Base-by-base conservation (phyloP, 176 grass and related monocot genomes). In the Aechmea fasciata region DNA sequence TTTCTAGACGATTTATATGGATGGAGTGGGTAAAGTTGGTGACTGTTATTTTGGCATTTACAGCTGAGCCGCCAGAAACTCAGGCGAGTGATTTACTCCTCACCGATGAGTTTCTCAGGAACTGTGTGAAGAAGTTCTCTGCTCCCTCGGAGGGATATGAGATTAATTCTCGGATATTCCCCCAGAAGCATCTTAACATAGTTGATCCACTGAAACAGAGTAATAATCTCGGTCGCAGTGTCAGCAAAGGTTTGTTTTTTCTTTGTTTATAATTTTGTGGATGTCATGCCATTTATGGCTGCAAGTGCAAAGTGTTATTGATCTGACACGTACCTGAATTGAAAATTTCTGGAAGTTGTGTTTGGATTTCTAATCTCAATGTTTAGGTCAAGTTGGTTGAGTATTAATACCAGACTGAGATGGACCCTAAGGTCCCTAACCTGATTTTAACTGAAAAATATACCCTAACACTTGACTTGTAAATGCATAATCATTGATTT, bases 141-240 rank as follows among this genome's bases (percentile, higher is more conserved):
- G 81, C 79, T 13, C 73, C 75, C 53, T 73, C 81, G 66, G 86
- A 77, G 64, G 67, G 63, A 49, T 83, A 51, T 33, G 86, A 85
- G 70, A 89, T 50, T 69, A 80, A 70, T 71, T 48, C 66, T 13
- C 50, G 71, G 63, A 49, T 57, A 23, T 97, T 97, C 50, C 55
- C 75, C 52, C 71, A 66, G 25, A 97, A 92, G 65, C 82, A 83
- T 90, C 73, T 97, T 15, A 97, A 97, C 68, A 97, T 97, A 73
- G 80, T 92, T 59, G 89, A 97, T 83, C 93, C 89, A 49, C 47
- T 97, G 66, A 97, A 97, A 69, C 51, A 64, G 52, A 85, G 50
- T 73, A 97, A 97, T 48, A 97, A 97, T 85, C 93, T 97, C 24
- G 93, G 93, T 13, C 74, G 93, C 71, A 97, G 89, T 67, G 86